phyloP scores from a whole-genome alignment of 768 basidiomycete species.

The Naganishia antarctica region DNA sequence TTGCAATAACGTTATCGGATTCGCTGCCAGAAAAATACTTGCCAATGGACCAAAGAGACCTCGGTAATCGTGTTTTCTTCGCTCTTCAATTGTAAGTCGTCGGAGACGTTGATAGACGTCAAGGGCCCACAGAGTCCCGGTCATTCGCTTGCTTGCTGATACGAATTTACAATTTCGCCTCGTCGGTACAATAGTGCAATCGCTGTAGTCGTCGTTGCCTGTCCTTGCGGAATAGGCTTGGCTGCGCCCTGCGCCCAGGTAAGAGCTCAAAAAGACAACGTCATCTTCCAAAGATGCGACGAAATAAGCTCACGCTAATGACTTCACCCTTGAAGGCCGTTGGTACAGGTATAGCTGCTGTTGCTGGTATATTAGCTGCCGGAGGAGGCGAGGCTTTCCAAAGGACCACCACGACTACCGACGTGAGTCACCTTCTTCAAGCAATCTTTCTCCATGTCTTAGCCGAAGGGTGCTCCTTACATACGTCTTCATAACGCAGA shows the following conservation, averaged over 20 bases:
- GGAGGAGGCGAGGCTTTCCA: conserved; percentile 89
- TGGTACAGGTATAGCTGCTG: conserved; percentile 73
- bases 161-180: background rate
- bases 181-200: conserved; percentile 53
- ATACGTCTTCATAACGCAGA: background rate
- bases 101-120: background rate
- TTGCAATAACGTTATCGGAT: conserved; percentile 56
- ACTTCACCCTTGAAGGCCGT: conserved; percentile 54
- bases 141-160: conserved; percentile 15
- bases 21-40: background rate
- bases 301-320: background rate
- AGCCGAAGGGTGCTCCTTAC: background rate
- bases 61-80: conserved; percentile 55
- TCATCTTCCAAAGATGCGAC: background rate
- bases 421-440: conserved; percentile 33
- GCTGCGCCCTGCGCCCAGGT: conserved; percentile 75
- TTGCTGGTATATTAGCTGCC: conserved; percentile 69
- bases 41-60: background rate
- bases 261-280: background rate
- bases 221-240: conserved; percentile 79
- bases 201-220: conserved; percentile 75
- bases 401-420: conserved; percentile 67
- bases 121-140: background rate
- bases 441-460: no score
- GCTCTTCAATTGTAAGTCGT: conserved; percentile 62